Evolutionary conservation across 345 rosid genomes (phyloP).

Genomic region (Hevea brasiliensis): DNA sequence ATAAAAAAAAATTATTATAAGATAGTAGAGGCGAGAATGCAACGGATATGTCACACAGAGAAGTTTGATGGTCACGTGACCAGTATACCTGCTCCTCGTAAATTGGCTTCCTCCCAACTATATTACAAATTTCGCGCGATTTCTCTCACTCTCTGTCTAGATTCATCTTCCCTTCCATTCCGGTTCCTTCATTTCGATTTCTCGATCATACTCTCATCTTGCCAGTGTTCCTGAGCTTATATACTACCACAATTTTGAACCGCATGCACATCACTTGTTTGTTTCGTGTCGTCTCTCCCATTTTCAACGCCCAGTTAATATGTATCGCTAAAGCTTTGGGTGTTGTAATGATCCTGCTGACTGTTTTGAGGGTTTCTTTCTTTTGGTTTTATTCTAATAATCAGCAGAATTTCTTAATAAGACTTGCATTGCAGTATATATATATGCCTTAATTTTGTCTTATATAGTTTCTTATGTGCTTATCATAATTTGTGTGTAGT

Average conservation of each 20-base stretch:
- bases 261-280: neutral
- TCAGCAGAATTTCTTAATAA: too few species aligned
- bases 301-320: neutral
- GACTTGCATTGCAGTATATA: too few species aligned
- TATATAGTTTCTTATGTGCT: neutral
- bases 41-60: neutral
- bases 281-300: neutral
- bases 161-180: neutral
- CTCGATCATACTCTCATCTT: neutral
- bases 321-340: neutral
- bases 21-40: neutral
- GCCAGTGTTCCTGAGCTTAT: neutral
- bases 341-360: neutral
- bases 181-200: neutral
- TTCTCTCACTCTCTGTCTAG: neutral
- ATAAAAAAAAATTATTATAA: neutral
- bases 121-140: slow-evolving; percentile 18
- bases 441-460: too few species aligned
- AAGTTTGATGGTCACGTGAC: slow-evolving; percentile 2
- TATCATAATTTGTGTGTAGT: slow-evolving; percentile 6
- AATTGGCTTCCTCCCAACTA: neutral
- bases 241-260: neutral
- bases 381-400: neutral
- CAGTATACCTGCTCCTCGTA: neutral
- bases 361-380: neutral